phyloP scores from a whole-genome alignment of 2,329 filamentous ascomycete genomes.

The Pseudocercospora fuligena region DNA sequence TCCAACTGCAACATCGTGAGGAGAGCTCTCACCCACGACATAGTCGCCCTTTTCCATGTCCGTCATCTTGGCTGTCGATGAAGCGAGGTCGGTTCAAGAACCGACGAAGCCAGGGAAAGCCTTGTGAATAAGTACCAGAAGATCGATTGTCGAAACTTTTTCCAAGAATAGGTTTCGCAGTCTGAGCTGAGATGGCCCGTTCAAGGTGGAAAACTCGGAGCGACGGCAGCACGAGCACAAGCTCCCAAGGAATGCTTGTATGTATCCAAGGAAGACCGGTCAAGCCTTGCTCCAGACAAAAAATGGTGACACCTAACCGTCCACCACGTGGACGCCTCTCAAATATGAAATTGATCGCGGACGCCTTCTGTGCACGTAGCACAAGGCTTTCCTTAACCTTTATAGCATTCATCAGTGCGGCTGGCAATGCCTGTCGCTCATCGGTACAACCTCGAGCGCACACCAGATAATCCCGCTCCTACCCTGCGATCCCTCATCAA shows the following conservation, averaged over 20 bases:
- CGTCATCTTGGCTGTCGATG: slow-evolving; percentile 15
- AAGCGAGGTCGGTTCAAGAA: neutral
- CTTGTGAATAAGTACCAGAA: neutral
- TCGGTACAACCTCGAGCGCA: neutral
- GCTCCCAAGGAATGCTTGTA: neutral
- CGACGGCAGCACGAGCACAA: neutral
- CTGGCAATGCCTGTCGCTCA: neutral
- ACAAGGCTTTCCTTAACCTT: neutral
- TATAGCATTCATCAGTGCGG: neutral
- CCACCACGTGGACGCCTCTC: neutral
- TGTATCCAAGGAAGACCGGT: neutral
- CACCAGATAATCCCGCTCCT: slow-evolving; percentile 10
- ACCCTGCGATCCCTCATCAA: slow-evolving; percentile 12
- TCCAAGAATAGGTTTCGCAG: neutral
- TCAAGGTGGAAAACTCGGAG: neutral
- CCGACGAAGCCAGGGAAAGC: neutral
- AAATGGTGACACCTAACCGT: neutral
- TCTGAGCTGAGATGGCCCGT: neutral
- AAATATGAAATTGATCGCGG: neutral
- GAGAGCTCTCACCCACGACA: slow-evolving; percentile 3
- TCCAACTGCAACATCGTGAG: neutral
- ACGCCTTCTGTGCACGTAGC: neutral
- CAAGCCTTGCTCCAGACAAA: neutral
- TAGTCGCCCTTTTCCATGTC: slow-evolving; percentile 23
- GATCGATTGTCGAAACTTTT: neutral